phyloP scores from a whole-genome alignment of 2,329 filamentous ascomycete species.

The Aspergillus aculeatinus region DNA sequence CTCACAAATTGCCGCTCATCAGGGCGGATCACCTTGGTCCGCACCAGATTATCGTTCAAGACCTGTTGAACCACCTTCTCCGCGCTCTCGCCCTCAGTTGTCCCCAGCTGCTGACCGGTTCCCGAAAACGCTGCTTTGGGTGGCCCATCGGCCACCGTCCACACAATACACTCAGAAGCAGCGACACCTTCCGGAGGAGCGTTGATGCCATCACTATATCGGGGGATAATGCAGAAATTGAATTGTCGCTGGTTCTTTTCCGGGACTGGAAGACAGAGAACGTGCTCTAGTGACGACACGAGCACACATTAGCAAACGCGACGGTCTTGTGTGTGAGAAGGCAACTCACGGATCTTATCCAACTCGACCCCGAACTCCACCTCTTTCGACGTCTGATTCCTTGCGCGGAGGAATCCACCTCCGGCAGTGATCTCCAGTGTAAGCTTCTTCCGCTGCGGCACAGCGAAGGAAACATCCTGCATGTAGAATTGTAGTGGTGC shows the following conservation, averaged over 20 bases:
- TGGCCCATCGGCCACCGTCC: conserved; percentile 57
- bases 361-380: conserved; percentile 56
- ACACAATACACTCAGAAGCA: conserved; percentile 57
- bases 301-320: conserved; percentile 13
- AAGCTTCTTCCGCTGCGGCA: conserved; percentile 64
- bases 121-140: conserved; percentile 47
- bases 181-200: conserved; percentile 43
- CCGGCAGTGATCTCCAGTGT: conserved; percentile 56
- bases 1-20: conserved; percentile 59
- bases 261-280: conserved; percentile 62
- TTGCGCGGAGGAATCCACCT: conserved; percentile 46
- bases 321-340: neutral
- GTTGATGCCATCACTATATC: conserved; percentile 51
- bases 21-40: conserved; percentile 52
- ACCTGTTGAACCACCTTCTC: conserved; percentile 44
- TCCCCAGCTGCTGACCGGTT: conserved; percentile 45
- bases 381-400: conserved; percentile 51
- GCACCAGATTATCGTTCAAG: conserved; percentile 51
- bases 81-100: conserved; percentile 47
- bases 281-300: conserved; percentile 45
- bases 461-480: conserved; percentile 59
- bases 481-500: conserved; percentile 45
- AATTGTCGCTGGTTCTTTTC: conserved; percentile 64
- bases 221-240: conserved; percentile 62
- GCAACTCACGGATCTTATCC: conserved; percentile 48